Evolutionary conservation across 176 grass and related monocot species (phyloP).

Genomic region (Canna indica): DNA sequence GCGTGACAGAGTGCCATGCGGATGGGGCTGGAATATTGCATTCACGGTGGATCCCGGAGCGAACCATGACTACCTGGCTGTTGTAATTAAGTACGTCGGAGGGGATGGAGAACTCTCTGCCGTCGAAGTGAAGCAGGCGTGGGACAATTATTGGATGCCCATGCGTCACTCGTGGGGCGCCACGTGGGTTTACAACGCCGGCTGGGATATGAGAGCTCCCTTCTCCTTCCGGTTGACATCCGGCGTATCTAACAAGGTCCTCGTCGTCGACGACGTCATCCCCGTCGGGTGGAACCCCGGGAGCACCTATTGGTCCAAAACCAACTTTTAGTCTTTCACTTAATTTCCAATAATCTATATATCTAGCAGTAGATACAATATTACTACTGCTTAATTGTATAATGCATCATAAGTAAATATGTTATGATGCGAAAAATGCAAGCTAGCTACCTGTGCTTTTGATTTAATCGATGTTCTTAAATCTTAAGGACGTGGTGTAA

Average conservation of each 20-base stretch:
- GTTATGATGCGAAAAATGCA: no score
- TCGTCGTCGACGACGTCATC: constrained; percentile 58
- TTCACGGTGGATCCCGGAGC: constrained; percentile 70
- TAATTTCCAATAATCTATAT: no score
- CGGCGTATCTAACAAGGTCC: constrained; percentile 34
- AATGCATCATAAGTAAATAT: no score
- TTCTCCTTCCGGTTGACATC: constrained; percentile 55
- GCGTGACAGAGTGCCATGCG: constrained; percentile 44
- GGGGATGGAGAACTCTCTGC: constrained; percentile 55
- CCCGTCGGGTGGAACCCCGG: constrained; percentile 44
- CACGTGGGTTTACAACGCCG: constrained; percentile 39
- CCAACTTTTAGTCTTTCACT: no score
- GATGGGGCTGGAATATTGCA: constrained; percentile 23
- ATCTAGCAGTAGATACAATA: no score
- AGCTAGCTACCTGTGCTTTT: no score
- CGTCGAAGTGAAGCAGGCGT: constrained; percentile 32
- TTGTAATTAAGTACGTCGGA: constrained; percentile 47
- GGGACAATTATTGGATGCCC: constrained; percentile 30
- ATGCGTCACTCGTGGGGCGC: constrained; percentile 48
- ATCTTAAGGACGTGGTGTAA: no score
- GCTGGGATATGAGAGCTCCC: constrained; percentile 28
- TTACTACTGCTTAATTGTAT: no score
- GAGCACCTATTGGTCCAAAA: constrained; percentile 31
- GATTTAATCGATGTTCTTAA: no score
- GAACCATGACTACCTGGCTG: constrained; percentile 49